A percentile compares a stretch with the other conserved stretches of the same genome.
phyloP scores from a whole-genome alignment of 2,329 filamentous ascomycete genomes.

The Fusarium equiseti region DNA sequence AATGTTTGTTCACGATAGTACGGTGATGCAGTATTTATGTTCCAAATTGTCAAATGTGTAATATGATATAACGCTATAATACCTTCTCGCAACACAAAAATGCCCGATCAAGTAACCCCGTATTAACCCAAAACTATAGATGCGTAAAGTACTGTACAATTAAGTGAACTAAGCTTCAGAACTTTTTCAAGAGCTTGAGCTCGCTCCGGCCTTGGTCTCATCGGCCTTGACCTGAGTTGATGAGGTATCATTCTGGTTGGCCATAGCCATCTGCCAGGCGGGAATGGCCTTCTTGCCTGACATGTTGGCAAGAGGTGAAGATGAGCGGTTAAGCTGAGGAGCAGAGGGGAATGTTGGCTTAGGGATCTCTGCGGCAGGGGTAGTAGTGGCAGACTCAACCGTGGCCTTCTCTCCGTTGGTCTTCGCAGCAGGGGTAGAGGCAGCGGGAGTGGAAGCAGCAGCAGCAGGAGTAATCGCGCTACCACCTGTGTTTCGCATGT shows the following conservation, averaged over 20 bases:
- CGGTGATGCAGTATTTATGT: neutral
- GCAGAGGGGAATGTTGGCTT: conserved; percentile 48
- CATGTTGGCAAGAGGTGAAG: conserved; percentile 55
- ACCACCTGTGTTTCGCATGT: conserved; percentile 43
- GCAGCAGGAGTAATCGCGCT: conserved; percentile 44
- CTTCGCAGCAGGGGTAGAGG: conserved; percentile 35
- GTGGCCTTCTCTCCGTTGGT: conserved; percentile 48
- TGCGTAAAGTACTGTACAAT: conserved; percentile 40
- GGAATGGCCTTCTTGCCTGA: conserved; percentile 76
- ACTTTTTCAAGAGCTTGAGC: conserved; percentile 34
- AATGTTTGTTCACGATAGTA: neutral
- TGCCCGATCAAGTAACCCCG: conserved; percentile 13
- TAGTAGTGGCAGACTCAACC: conserved; percentile 43
- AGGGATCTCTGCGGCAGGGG: conserved; percentile 49
- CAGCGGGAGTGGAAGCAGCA: conserved; percentile 44
- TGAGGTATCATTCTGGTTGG: conserved; percentile 61
- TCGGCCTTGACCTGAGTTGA: conserved; percentile 47
- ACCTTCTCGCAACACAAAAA: conserved; percentile 23
- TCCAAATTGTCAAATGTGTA: conserved; percentile 9
- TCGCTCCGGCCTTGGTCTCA: conserved; percentile 41
- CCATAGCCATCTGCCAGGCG: conserved; percentile 81
- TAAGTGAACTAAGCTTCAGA: conserved; percentile 12
- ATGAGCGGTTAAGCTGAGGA: conserved; percentile 47
- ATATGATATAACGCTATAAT: conserved; percentile 30
- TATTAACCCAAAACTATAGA: conserved; percentile 33